These are phyloP conservation scores for Fulvia fulva DNA, from an alignment of 2,329 filamentous ascomycete genomes.

Conservation along the genomic window DNA sequence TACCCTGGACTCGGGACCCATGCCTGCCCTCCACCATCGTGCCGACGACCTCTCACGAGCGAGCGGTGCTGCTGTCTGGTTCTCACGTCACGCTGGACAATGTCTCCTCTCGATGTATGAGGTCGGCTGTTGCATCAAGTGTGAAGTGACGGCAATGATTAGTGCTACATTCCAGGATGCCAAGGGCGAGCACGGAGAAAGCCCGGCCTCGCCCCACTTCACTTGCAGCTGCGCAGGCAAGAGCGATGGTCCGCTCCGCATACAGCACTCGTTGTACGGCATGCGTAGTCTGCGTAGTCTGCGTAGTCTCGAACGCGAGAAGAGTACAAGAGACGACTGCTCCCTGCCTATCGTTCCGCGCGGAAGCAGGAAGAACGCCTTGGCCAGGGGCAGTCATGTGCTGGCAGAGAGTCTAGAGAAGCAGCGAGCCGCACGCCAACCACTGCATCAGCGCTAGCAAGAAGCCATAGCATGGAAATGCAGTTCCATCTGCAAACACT, in stretches of 20 bases:
- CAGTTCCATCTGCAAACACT: not conserved
- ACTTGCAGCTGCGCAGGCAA: not conserved
- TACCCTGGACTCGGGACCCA: conserved; percentile 2
- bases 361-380: not conserved
- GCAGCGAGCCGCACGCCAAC: not conserved
- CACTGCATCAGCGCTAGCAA: not conserved
- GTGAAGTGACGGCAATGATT: too few relatives aligned
- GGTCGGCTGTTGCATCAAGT: too few relatives aligned
- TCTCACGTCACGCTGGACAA: not conserved
- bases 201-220: not conserved
- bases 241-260: too few relatives aligned
- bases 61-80: not conserved
- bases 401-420: not conserved
- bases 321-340: not conserved
- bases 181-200: too few relatives aligned
- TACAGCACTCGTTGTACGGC: not conserved
- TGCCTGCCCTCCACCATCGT: not conserved
- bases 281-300: not conserved
- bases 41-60: not conserved
- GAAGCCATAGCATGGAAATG: not conserved
- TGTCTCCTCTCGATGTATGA: not conserved
- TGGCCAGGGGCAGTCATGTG: not conserved
- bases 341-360: not conserved
- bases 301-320: not conserved
- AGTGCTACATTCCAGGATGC: too few relatives aligned